These are phyloP conservation scores for Talaromyces borbonicus DNA, from an alignment of 495 filamentous ascomycete genomes.

Conservation along the genomic window DNA sequence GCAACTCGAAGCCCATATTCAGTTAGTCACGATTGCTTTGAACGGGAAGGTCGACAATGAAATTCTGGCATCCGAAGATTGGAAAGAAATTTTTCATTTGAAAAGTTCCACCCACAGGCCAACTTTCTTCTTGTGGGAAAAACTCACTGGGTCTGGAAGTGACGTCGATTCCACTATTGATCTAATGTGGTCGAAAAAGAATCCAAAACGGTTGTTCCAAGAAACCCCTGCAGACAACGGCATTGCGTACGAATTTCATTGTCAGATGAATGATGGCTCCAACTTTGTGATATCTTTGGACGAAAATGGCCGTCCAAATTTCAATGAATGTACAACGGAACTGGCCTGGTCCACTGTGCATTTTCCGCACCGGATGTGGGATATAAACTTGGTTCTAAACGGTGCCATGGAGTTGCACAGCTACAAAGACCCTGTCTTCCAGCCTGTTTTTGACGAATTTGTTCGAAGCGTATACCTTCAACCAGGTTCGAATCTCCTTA, in stretches of 20 bases:
- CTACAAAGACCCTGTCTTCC: constrained; percentile 12
- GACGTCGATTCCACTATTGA: constrained; percentile 31
- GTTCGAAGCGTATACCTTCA: constrained; percentile 23
- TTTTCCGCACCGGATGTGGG: constrained; percentile 37
- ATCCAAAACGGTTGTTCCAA: constrained; percentile 22
- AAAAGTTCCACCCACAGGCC: constrained; percentile 10
- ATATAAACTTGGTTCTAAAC: constrained; percentile 26
- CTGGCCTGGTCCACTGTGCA: constrained; percentile 29
- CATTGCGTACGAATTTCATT: constrained; percentile 44
- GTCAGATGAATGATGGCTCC: constrained; percentile 16
- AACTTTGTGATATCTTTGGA: constrained; percentile 42
- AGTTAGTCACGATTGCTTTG: constrained; percentile 17
- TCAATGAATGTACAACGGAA: constrained; percentile 10
- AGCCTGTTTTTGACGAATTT: constrained; percentile 17
- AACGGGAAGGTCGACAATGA: not conserved
- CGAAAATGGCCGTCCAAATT: constrained; percentile 18
- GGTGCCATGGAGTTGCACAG: constrained; percentile 9
- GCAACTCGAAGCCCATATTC: constrained; percentile 27
- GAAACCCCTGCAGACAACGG: constrained; percentile 14
- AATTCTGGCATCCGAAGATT: constrained; percentile 14
- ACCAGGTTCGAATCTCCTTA: constrained; percentile 13
- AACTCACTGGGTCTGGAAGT: constrained; percentile 24
- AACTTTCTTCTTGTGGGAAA: constrained; percentile 19
- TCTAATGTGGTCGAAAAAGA: constrained; percentile 18
- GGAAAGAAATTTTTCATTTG: constrained; percentile 18